Base-by-base conservation (phyloP, 192 early-diverging fungal genomes). In the Gaertneriomyces semiglobifer region DNA sequence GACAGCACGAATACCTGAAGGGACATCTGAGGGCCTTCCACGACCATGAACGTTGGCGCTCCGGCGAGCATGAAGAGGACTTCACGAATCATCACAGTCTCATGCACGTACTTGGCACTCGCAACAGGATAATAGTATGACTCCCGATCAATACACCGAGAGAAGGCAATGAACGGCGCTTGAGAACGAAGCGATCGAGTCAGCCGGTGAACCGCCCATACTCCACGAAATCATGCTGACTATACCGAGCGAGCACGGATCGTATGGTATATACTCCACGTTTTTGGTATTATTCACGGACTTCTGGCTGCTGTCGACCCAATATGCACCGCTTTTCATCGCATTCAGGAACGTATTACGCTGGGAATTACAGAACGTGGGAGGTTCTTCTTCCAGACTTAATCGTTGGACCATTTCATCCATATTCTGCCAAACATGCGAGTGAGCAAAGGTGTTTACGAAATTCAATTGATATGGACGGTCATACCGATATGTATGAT, bases 11-110 rank as follows among this genome's bases (percentile, higher is more conserved):
- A 33, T 33, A 33, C 25, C 25, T 33, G 0, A 1, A 33, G 2
- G 25, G 25, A 33, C 1, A 33, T 33, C 2, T 33, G 0, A 2
- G 25, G 25, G 0, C 25, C 25, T 33, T 41, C 62, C 14, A 38
- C 33, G 18, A 63, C 50, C 9, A 53, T 52, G 14, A 52, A 52
- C 18, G 62, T 52, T 40, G 62, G 39, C 25, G 43, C 16, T 6
- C 54, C 25, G 40, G 52, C n/a, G 33, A 68, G 57, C 66, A 68
- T 47, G 40, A 60, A 60, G 20, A 68, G 51, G 1, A 20, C 38
- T 41, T 68, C 66, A 10, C 66, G 66, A 14, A 68, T 58, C 20
- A 68, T 47, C 20, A 60, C 58, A 42, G 11, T 7, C 16, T 68
- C 66, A 4, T 44, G 40, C 12, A 47, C 43, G 44, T 39, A 65